Evolutionary conservation across 768 basidiomycete genomes (phyloP).

Genomic region (Lentinula aciculospora): DNA sequence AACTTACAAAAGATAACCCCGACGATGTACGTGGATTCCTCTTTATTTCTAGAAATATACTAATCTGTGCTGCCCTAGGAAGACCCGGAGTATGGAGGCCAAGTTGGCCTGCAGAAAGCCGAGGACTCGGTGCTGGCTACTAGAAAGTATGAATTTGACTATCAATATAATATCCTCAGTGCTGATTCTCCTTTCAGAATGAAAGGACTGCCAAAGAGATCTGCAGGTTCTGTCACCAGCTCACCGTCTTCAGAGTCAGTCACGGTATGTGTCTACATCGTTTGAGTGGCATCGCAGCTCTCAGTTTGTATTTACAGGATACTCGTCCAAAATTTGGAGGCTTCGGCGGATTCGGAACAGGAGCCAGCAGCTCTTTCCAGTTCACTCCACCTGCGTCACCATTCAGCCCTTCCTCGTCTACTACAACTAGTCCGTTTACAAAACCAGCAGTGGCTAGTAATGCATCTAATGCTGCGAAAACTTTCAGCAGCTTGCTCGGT

Average conservation of each 20-base stretch:
- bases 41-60: not conserved
- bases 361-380: slow-evolving; percentile 29
- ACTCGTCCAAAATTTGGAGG: slow-evolving; percentile 40
- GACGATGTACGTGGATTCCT: slow-evolving; percentile 28
- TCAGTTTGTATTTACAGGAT: slow-evolving; percentile 11
- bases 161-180: not conserved
- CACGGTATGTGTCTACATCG: not conserved
- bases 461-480: slow-evolving; percentile 43
- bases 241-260: slow-evolving; percentile 11
- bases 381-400: slow-evolving; percentile 28
- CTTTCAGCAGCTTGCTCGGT: slow-evolving; percentile 42
- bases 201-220: slow-evolving; percentile 54
- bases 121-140: slow-evolving; percentile 48
- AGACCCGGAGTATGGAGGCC: slow-evolving; percentile 20
- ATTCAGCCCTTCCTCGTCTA: slow-evolving; percentile 9
- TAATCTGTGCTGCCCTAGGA: slow-evolving; percentile 26
- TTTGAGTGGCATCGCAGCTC: slow-evolving; percentile 10
- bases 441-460: slow-evolving; percentile 24
- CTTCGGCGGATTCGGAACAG: slow-evolving; percentile 48
- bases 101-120: slow-evolving; percentile 50
- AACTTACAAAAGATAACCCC: slow-evolving; percentile 53
- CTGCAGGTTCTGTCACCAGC: slow-evolving; percentile 20
- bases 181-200: slow-evolving; percentile 39
- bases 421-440: slow-evolving; percentile 15
- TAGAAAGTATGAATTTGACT: slow-evolving; percentile 43